Conservation (phyloP, 2,329 filamentous ascomycete species). For the Trichocomaceae sp. region DNA sequence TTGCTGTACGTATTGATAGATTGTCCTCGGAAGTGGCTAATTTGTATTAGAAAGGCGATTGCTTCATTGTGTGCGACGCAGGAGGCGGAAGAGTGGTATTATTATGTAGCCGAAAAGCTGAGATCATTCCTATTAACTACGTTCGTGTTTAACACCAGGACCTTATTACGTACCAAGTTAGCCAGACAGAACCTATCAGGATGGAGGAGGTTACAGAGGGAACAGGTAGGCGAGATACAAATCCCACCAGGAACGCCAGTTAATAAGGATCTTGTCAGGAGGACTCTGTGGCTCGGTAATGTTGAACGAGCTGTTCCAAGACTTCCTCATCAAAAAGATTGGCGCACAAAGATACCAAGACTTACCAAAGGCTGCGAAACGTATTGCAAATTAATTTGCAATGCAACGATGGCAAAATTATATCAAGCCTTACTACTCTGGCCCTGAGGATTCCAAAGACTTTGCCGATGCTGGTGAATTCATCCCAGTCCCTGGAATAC, state of each 20-base stretch:
- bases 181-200: slow-evolving; percentile 18
- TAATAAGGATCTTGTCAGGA: slow-evolving; percentile 15
- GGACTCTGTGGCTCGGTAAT: slow-evolving; percentile 27
- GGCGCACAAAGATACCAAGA: slow-evolving; percentile 11
- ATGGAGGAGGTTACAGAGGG: slow-evolving; percentile 24
- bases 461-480: background rate
- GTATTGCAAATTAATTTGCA: too few species aligned
- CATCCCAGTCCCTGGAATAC: background rate
- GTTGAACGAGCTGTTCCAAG: slow-evolving; percentile 24
- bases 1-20: slow-evolving; percentile 16
- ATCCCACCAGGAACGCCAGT: background rate
- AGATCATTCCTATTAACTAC: background rate
- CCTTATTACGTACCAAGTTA: slow-evolving; percentile 27
- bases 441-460: slow-evolving; percentile 20
- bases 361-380: too few species aligned
- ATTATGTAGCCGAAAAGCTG: background rate
- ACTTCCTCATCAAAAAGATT: slow-evolving; percentile 21
- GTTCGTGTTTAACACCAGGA: slow-evolving; percentile 17
- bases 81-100: slow-evolving; percentile 33
- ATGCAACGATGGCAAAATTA: too few species aligned
- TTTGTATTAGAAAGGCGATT: slow-evolving; percentile 21
- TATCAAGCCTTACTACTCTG: too few species aligned
- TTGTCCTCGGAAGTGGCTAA: background rate
- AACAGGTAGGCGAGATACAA: slow-evolving; percentile 16
- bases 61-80: slow-evolving; percentile 32